Conservation (phyloP, 768 basidiomycete species). For the Termitomyces sp. region DNA sequence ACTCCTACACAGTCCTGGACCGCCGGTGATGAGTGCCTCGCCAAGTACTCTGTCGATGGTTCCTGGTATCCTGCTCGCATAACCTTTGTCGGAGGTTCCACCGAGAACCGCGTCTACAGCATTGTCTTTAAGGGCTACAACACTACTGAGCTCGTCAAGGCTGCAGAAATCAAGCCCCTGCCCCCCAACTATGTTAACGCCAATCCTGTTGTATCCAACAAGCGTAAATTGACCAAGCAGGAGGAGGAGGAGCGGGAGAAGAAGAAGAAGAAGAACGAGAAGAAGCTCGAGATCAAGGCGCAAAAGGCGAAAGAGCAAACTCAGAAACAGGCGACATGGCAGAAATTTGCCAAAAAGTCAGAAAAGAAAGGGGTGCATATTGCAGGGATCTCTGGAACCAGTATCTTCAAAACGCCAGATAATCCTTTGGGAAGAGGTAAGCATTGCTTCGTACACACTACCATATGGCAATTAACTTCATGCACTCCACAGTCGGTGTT, state of each 20-base stretch:
- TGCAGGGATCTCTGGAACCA: slow-evolving; percentile 82
- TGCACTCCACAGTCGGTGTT: slow-evolving; percentile 66
- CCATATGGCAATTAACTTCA: slow-evolving; percentile 15
- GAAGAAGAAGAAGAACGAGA: slow-evolving; percentile 96
- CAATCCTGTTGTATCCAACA: slow-evolving; percentile 42
- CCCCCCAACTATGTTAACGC: slow-evolving; percentile 50
- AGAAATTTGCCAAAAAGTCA: slow-evolving; percentile 92
- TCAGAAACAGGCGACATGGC: slow-evolving; percentile 83
- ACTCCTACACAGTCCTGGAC: slow-evolving; percentile 56
- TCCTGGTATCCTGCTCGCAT: slow-evolving; percentile 88
- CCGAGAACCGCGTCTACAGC: slow-evolving; percentile 80
- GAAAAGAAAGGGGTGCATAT: slow-evolving; percentile 92
- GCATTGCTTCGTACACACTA: slow-evolving; percentile 20
- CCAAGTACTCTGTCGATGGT: slow-evolving; percentile 82
- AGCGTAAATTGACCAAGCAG: slow-evolving; percentile 72
- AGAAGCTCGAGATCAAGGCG: slow-evolving; percentile 79
- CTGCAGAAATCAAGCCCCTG: slow-evolving; percentile 62
- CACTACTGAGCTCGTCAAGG: slow-evolving; percentile 80
- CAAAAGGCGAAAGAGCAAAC: slow-evolving; percentile 86
- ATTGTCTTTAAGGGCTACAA: slow-evolving; percentile 92
- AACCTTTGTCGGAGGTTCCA: slow-evolving; percentile 75
- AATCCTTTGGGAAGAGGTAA: slow-evolving; percentile 83
- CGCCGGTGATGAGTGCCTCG: slow-evolving; percentile 82
- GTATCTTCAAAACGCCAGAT: slow-evolving; percentile 93
- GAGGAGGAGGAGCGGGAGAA: slow-evolving; percentile 85